Evolutionary conservation across 208 protist genomes (phyloP).

Genomic region (Angomonas deanei): DNA sequence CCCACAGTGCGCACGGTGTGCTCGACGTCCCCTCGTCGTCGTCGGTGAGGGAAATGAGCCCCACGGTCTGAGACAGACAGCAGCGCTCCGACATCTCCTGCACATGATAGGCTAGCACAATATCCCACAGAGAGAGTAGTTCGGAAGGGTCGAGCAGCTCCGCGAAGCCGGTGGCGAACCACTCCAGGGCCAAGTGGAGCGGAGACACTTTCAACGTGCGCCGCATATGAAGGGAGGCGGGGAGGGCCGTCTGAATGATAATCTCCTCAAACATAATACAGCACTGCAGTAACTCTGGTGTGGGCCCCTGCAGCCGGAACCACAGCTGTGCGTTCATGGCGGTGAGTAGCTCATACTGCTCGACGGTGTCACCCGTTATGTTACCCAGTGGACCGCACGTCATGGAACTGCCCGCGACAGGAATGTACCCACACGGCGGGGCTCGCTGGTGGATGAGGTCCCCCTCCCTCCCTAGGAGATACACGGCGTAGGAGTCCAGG

Average conservation of each 20-base stretch:
- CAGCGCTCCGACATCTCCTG: constrained; percentile 50
- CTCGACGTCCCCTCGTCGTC: background rate
- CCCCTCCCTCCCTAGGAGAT: constrained; percentile 18
- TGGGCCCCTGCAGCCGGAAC: constrained; percentile 75
- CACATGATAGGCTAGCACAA: constrained; percentile 73
- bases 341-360: constrained; percentile 74
- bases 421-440: constrained; percentile 52
- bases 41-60: constrained; percentile 11
- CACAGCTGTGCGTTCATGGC: constrained; percentile 77
- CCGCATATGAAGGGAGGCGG: constrained; percentile 60
- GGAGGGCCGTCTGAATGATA: constrained; percentile 45
- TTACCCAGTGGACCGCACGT: constrained; percentile 76
- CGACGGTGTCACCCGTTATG: constrained; percentile 74
- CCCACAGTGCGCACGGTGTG: constrained; percentile 62
- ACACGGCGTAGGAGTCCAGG: constrained; percentile 63
- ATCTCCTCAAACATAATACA: constrained; percentile 76
- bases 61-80: constrained; percentile 27
- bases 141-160: constrained; percentile 66
- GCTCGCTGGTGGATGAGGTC: constrained; percentile 31
- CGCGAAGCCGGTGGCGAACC: constrained; percentile 82
- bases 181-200: constrained; percentile 64
- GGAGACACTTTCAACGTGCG: constrained; percentile 50
- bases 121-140: constrained; percentile 76
- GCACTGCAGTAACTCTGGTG: constrained; percentile 78
- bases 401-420: constrained; percentile 38